Conservation (phyloP, 306 rosid species). For the Quercus parvula region DNA sequence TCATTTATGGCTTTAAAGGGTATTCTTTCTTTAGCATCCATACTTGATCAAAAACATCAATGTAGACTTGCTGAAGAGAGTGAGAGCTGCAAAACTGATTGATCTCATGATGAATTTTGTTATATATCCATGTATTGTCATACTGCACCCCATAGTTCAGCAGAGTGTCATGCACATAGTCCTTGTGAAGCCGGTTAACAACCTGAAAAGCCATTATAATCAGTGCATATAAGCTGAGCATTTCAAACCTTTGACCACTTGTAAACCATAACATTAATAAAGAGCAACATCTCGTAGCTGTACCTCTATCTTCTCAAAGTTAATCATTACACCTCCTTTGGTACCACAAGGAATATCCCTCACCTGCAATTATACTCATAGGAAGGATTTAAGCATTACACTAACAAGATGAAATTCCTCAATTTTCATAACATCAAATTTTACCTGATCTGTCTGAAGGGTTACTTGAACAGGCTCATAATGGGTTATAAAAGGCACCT, state of each 20-base stretch:
- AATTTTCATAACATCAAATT: not conserved
- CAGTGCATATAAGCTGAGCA: not conserved
- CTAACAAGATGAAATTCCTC: slow-evolving; percentile 7
- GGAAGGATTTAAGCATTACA: not conserved
- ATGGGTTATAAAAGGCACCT: slow-evolving; percentile 79
- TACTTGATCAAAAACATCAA: slow-evolving; percentile 95
- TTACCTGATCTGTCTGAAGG: slow-evolving; percentile 82
- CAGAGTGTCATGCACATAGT: slow-evolving; percentile 71
- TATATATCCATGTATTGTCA: slow-evolving; percentile 93
- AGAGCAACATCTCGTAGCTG: not conserved
- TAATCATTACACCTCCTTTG: slow-evolving; percentile 91
- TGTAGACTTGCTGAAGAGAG: slow-evolving; percentile 82
- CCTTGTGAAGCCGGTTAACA: slow-evolving; percentile 80
- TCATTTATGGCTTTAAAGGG: slow-evolving; percentile 3
- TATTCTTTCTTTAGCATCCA: not conserved
- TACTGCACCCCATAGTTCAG: slow-evolving; percentile 79
- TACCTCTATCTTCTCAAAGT: slow-evolving; percentile 89
- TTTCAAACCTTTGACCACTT: not conserved
- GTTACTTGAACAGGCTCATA: slow-evolving; percentile 90
- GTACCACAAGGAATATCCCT: slow-evolving; percentile 95
- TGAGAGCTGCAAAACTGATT: slow-evolving; percentile 94
- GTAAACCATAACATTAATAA: not conserved
- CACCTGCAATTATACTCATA: slow-evolving; percentile 48
- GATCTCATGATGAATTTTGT: slow-evolving; percentile 93
- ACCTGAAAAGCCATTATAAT: slow-evolving; percentile 47